phyloP scores from a whole-genome alignment of 805 yeast genomes.

The Zygotorulaspora chibaensis region DNA sequence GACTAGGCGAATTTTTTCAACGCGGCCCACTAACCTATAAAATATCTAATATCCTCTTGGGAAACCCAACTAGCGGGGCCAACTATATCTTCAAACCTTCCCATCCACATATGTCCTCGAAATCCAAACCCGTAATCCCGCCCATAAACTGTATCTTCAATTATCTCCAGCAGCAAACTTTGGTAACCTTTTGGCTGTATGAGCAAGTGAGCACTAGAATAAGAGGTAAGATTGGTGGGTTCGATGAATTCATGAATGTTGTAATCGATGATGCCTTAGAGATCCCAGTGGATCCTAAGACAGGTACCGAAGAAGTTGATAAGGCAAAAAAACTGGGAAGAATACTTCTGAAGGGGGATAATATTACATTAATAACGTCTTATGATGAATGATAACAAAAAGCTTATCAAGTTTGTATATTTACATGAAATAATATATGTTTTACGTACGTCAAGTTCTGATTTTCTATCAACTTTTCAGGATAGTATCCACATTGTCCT shows the following conservation, averaged over 20 bases:
- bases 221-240: constrained; percentile 83
- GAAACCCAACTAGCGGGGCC: too few species aligned
- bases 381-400: constrained; percentile 6
- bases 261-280: constrained; percentile 63
- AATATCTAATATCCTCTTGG: too few species aligned
- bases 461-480: constrained; percentile 6
- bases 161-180: constrained; percentile 73
- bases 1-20: too few species aligned
- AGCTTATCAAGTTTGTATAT: constrained; percentile 4
- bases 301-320: constrained; percentile 24
- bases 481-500: constrained; percentile 16
- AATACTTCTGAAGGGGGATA: constrained; percentile 87
- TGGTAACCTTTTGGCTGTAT: constrained; percentile 82
- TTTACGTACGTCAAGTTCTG: neutral
- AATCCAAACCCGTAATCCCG: constrained; percentile 52
- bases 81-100: too few species aligned
- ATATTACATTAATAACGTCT: constrained; percentile 66
- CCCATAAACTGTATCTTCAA: constrained; percentile 91
- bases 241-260: constrained; percentile 95
- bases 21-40: too few species aligned
- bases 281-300: constrained; percentile 48
- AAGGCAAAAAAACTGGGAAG: constrained; percentile 55
- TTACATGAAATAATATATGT: constrained; percentile 7
- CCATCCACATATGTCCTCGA: constrained; percentile 18
- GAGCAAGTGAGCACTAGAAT: constrained; percentile 77